Percentiles rank a stretch among this genome's conserved stretches.
Evolutionary conservation across 192 early-diverging fungal species (phyloP).

Genomic region (Podila minutissima): DNA sequence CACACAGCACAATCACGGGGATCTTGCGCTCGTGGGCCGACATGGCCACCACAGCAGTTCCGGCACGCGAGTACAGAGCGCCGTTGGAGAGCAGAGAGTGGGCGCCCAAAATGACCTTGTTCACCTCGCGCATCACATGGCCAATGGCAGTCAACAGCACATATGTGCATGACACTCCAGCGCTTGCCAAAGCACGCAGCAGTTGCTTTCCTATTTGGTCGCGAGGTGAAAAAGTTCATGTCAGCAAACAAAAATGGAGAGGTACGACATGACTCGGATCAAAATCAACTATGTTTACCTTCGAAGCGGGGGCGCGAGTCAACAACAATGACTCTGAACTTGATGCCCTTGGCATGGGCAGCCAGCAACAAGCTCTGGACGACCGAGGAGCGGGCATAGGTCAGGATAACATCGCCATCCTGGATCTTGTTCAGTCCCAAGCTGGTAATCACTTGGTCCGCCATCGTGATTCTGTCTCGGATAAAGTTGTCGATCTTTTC

Average conservation of each 20-base stretch:
- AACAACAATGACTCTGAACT: constrained; percentile 93
- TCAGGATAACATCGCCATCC: constrained; percentile 92
- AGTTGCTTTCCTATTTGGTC: constrained; percentile 67
- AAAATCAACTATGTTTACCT: constrained; percentile 62
- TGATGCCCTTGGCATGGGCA: constrained; percentile 75
- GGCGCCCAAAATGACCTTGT: constrained; percentile 96
- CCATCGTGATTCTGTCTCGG: constrained; percentile 86
- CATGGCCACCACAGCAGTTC: constrained; percentile 93
- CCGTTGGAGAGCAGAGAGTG: constrained; percentile 94
- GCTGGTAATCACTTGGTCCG: constrained; percentile 82
- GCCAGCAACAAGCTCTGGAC: constrained; percentile 82
- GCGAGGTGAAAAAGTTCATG: neutral
- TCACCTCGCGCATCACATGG: constrained; percentile 84
- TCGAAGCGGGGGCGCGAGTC: constrained; percentile 91
- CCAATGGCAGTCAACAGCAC: constrained; percentile 72
- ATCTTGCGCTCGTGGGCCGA: constrained; percentile 86
- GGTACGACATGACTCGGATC: neutral
- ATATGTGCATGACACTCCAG: constrained; percentile 82
- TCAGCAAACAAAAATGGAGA: too few species aligned
- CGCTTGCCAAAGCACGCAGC: constrained; percentile 62
- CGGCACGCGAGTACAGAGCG: constrained; percentile 87
- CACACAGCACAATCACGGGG: constrained; percentile 96
- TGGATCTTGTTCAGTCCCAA: constrained; percentile 90
- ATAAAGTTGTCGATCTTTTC: constrained; percentile 89
- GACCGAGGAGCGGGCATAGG: constrained; percentile 91